These are phyloP conservation scores for Logfia minima DNA, from an alignment of 129 eudicot genomes.

Conservation along the genomic window DNA sequence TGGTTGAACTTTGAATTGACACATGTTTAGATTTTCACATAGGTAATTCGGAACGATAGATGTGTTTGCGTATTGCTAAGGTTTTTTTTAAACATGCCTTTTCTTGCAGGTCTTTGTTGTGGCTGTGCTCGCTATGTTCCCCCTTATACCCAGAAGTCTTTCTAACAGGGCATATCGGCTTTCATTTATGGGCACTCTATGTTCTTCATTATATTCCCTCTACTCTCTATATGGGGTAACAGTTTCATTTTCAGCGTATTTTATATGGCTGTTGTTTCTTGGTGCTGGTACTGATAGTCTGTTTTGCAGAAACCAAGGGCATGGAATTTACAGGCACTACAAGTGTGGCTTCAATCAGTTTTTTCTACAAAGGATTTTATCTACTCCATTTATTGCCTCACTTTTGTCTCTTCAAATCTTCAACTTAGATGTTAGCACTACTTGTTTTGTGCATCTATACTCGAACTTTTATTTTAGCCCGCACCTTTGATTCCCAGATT, in stretches of 20 bases:
- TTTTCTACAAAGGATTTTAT: slow-evolving; percentile 84
- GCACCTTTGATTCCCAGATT: neutral
- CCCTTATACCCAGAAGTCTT: slow-evolving; percentile 68
- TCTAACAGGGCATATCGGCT: slow-evolving; percentile 78
- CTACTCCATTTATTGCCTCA: slow-evolving; percentile 79
- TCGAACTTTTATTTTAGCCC: neutral
- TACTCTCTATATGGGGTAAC: slow-evolving; percentile 97
- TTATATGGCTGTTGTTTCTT: neutral
- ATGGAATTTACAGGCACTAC: slow-evolving; percentile 87
- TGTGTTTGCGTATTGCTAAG: neutral
- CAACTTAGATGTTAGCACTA: slow-evolving; percentile 74
- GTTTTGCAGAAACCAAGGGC: slow-evolving; percentile 84
- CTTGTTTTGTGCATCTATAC: neutral
- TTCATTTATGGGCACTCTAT: slow-evolving; percentile 89
- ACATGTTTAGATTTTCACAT: neutral
- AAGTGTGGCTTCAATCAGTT: slow-evolving; percentile 89
- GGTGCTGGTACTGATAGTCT: slow-evolving; percentile 2
- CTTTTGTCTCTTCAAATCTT: slow-evolving; percentile 81
- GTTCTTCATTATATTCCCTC: slow-evolving; percentile 80
- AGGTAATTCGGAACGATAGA: neutral
- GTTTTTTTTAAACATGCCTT: neutral
- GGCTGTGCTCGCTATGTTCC: slow-evolving; percentile 81
- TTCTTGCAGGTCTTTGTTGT: slow-evolving; percentile 71
- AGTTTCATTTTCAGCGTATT: neutral
- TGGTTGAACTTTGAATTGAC: neutral